Conservation (phyloP, 495 filamentous ascomycete species). For the Hypomontagnella submonticulosa region DNA sequence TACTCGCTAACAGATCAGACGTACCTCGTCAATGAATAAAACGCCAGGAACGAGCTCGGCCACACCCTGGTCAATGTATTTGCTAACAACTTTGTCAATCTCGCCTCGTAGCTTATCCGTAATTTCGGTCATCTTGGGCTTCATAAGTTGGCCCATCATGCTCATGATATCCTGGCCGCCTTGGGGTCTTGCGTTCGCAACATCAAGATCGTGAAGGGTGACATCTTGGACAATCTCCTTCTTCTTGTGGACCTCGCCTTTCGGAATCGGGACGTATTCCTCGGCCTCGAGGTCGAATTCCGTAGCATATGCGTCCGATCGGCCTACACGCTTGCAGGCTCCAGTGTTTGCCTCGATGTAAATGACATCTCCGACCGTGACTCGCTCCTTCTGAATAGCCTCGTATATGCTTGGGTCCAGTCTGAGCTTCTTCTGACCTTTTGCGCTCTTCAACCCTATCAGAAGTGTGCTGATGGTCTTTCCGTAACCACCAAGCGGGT, state of each 20-base stretch:
- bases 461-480: slow-evolving; percentile 92
- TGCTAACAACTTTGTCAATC: slow-evolving; percentile 98
- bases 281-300: slow-evolving; percentile 99
- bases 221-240: slow-evolving; percentile 99
- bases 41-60: slow-evolving; percentile 97
- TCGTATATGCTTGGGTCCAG: slow-evolving; percentile 98
- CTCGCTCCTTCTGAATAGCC: slow-evolving; percentile 96
- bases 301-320: slow-evolving; percentile 95
- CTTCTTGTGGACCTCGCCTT: slow-evolving; percentile 99
- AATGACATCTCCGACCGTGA: slow-evolving; percentile 95
- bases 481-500: slow-evolving; percentile 94
- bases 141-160: slow-evolving; percentile 99
- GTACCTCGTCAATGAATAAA: slow-evolving; percentile 97
- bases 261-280: slow-evolving; percentile 97
- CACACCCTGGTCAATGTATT: slow-evolving; percentile 98
- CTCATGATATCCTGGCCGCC: slow-evolving; percentile 99
- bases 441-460: slow-evolving; percentile 88
- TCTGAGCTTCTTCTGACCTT: slow-evolving; percentile 95
- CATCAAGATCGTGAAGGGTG: slow-evolving; percentile 94
- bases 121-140: slow-evolving; percentile 98
- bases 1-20: slow-evolving; percentile 1
- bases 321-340: slow-evolving; percentile 93
- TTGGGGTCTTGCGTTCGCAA: slow-evolving; percentile 93
- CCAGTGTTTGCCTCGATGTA: slow-evolving; percentile 99
- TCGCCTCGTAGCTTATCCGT: slow-evolving; percentile 94